phyloP scores from a whole-genome alignment of 805 yeast genomes.

The Sugiyamaella lignohabitans region DNA sequence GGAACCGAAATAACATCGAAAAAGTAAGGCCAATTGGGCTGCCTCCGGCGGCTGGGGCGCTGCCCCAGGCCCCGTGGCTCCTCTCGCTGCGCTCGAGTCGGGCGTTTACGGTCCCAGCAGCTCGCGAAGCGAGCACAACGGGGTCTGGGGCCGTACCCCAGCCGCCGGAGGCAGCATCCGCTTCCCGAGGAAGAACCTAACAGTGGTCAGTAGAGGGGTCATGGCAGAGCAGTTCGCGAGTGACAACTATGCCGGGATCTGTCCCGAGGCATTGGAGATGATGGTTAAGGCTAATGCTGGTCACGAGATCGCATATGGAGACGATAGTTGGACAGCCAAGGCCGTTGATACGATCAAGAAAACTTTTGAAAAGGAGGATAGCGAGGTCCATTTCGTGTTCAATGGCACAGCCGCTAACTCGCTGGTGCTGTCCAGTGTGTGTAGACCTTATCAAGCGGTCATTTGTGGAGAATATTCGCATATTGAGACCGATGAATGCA shows the following conservation, averaged over 20 bases:
- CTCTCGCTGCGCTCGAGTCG: too few relatives aligned
- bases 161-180: too few relatives aligned
- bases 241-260: slow-evolving; percentile 8
- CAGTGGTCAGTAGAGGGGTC: too few relatives aligned
- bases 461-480: slow-evolving; percentile 6
- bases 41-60: too few relatives aligned
- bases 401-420: slow-evolving; percentile 10
- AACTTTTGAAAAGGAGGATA: slow-evolving; percentile 3
- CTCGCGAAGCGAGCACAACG: too few relatives aligned
- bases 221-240: slow-evolving; percentile 7
- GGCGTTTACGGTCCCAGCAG: too few relatives aligned
- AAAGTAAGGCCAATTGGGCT: too few relatives aligned
- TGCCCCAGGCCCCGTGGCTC: too few relatives aligned
- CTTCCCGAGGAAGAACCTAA: too few relatives aligned
- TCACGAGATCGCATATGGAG: slow-evolving; percentile 6
- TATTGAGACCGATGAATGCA: slow-evolving; percentile 8
- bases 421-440: slow-evolving; percentile 4
- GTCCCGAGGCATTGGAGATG: slow-evolving; percentile 4
- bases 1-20: too few relatives aligned
- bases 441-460: slow-evolving; percentile 5
- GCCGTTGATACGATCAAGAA: slow-evolving; percentile 1
- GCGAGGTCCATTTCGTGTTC: slow-evolving; percentile 5
- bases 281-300: slow-evolving; percentile 2
- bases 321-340: slow-evolving; percentile 3
- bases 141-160: too few relatives aligned